Base-by-base conservation (phyloP, 371 early-diverging fungal genomes). In the Mucor velutinosus region DNA sequence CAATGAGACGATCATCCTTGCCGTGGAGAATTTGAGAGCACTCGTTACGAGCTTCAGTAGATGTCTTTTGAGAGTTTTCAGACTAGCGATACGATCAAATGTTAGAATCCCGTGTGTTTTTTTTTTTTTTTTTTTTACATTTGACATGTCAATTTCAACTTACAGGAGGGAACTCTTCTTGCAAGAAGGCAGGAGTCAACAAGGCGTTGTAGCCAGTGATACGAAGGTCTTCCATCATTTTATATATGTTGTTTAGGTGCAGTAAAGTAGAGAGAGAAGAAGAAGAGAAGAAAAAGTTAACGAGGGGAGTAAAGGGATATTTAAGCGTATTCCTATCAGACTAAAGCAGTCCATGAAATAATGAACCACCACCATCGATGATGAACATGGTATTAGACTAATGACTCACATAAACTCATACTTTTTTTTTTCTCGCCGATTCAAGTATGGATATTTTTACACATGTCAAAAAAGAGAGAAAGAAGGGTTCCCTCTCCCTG, bases 1-100 rank as follows among this genome's bases (percentile, higher is more conserved):
- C 87, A 29, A 95, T 70, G 3, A 95, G 70, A n/a, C 94, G 82
- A 78, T 97, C 97, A 69, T 95, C 96, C 69, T 85, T 74, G 27
- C 93, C 92, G 55, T 88, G 84, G 65, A 97, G 80, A 60, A 96
- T 87, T 57, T 83, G 83, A n/a, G 85, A 84, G 21, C 88, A 85
- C 60, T 85, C 86, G 47, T 85, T 73, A 67, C 95, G 92, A 10
- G 85, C 85, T 39, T 74, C 47, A 11, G 79, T 81, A 29, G 86
- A 86, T 19, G 84, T 84, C 58, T 85, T 72, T 62, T 80, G 70
- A 7, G 87, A 80, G 12, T 62, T 35, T 14, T 70, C 60, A 49
- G 70, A 61, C 65, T 66, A 30, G n/a, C n/a, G n/a, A n/a, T n/a
- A n/a, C n/a, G n/a, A n/a, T n/a, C 4, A 15, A 53, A 25, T 25